Conservation (phyloP, 768 basidiomycete species). For the Phanerochaete sordida region DNA sequence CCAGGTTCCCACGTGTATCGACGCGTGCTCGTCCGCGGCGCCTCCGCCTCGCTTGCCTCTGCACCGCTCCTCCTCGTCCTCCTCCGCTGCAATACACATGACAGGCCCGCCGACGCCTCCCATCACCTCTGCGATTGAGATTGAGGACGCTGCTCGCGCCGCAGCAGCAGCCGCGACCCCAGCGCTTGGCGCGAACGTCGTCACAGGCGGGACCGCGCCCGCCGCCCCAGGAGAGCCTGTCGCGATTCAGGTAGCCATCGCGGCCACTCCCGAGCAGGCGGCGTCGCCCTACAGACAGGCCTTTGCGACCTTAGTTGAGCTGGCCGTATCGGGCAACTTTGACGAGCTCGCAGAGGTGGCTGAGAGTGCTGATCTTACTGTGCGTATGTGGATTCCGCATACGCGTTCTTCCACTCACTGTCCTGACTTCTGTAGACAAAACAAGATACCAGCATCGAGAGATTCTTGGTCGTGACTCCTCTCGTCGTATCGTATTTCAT, state of each 20-base stretch:
- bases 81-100: constrained; percentile 32
- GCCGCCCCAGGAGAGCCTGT: not conserved
- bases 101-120: constrained; percentile 65
- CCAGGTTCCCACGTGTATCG: constrained; percentile 10
- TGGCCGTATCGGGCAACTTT: constrained; percentile 43
- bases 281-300: constrained; percentile 34
- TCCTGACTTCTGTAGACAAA: constrained; percentile 15
- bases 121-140: constrained; percentile 51
- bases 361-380: constrained; percentile 52
- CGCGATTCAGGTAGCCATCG: not conserved
- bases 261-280: constrained; percentile 1
- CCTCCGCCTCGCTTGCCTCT: constrained; percentile 5
- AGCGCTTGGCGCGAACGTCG: constrained; percentile 1
- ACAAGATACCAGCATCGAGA: constrained; percentile 19
- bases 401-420: not conserved
- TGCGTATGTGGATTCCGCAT: constrained; percentile 30
- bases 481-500: constrained; percentile 66
- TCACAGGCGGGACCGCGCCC: not conserved
- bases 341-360: constrained; percentile 41
- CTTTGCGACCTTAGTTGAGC: constrained; percentile 41
- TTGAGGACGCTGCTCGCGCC: constrained; percentile 44
- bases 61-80: not conserved
- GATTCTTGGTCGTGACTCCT: constrained; percentile 51
- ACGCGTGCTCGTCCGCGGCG: constrained; percentile 1
- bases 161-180: constrained; percentile 11